phyloP scores from a whole-genome alignment of 2,329 filamentous ascomycete genomes.

The Sphaerulina populicola region DNA sequence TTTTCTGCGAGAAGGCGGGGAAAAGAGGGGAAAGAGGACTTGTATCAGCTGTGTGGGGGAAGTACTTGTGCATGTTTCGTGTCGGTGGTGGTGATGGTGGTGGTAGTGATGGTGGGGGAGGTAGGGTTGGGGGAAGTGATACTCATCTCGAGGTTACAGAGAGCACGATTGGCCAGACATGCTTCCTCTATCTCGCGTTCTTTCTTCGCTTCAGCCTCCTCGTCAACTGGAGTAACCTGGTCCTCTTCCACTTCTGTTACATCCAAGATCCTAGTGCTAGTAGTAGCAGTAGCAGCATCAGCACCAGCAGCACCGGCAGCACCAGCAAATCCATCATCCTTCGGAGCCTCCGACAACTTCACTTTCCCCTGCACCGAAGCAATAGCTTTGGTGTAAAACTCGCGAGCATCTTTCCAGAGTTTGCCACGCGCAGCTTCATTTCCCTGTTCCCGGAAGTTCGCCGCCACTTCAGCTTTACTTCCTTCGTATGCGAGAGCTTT shows the following conservation, averaged over 20 bases:
- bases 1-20: conserved; percentile 50
- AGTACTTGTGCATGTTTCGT: no score
- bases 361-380: conserved; percentile 47
- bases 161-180: conserved; percentile 76
- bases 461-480: conserved; percentile 70
- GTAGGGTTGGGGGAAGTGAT: conserved; percentile 23
- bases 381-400: conserved; percentile 87
- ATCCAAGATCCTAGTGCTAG: background rate
- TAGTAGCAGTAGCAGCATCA: no score
- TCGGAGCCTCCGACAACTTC: conserved; percentile 14
- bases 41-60: background rate
- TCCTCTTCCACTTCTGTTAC: conserved; percentile 7
- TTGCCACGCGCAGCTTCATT: conserved; percentile 75
- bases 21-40: no score
- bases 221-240: conserved; percentile 42
- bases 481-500: conserved; percentile 90
- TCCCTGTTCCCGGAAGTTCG: conserved; percentile 81
- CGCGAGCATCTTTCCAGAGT: conserved; percentile 72
- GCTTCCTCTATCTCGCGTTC: conserved; percentile 62
- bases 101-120: background rate
- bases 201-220: conserved; percentile 52
- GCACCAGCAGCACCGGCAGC: no score
- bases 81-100: background rate
- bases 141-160: conserved; percentile 79
- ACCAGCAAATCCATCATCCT: background rate